Evolutionary conservation across 2,329 filamentous ascomycete species (phyloP).

Genomic region (Fusarium anthophilum): DNA sequence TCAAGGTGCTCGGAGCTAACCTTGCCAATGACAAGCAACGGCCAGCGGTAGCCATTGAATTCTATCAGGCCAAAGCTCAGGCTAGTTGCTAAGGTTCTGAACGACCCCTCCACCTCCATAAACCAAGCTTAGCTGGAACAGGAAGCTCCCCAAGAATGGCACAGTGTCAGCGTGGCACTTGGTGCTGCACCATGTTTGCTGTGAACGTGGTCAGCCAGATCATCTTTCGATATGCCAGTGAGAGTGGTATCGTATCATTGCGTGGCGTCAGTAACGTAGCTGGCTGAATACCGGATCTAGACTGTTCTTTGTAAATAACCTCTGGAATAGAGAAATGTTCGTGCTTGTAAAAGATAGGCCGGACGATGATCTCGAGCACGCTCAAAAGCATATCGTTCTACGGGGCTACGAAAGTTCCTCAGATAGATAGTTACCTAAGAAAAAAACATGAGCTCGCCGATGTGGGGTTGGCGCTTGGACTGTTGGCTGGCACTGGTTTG

Average conservation of each 20-base stretch:
- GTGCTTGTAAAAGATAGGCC: background rate
- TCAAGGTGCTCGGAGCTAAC: constrained; percentile 24
- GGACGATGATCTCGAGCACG: background rate
- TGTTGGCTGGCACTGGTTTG: constrained; percentile 14
- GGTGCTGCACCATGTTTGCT: constrained; percentile 1
- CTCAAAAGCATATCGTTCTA: constrained; percentile 10
- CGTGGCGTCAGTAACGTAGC: constrained; percentile 15
- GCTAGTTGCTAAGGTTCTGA: constrained; percentile 26
- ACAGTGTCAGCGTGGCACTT: constrained; percentile 33
- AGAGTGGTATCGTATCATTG: constrained; percentile 20
- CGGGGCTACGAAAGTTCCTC: background rate
- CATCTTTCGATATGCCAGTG: constrained; percentile 2
- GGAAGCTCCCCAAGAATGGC: constrained; percentile 38
- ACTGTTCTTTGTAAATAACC: background rate
- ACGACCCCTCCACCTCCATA: constrained; percentile 5
- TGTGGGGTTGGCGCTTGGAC: constrained; percentile 33
- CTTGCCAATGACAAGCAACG: constrained; percentile 26
- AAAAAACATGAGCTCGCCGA: constrained; percentile 1
- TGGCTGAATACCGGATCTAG: background rate
- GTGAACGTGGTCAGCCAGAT: constrained; percentile 3
- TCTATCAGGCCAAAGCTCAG: constrained; percentile 14
- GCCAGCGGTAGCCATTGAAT: constrained; percentile 9
- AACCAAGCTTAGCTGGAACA: constrained; percentile 34
- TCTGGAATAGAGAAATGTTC: background rate
- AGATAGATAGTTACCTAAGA: constrained; percentile 23